Evolutionary conservation across 441 rosid genomes (phyloP), one percentile per base, ranked within the genome.

Genomic region (Euphorbia schlechtendalii): DNA sequence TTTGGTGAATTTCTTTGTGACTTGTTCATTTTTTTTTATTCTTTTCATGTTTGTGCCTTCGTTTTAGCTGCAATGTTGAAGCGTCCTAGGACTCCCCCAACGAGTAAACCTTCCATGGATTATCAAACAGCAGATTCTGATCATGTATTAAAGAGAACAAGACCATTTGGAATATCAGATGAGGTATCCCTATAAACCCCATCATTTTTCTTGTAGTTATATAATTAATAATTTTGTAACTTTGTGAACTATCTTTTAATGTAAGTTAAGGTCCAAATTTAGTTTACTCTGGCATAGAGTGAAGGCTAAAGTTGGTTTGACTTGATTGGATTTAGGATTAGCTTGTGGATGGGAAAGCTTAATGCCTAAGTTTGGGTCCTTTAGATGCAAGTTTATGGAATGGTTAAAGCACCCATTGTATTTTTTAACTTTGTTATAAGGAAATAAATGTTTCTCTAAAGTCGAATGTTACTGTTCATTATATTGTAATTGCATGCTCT

Each of bases 71-170:
- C 83, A 56, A 69, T 86, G 67, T 65, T 84, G 81, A 92, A 92
- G 84, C 98, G 86, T 76, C 96, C 94, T 20, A 84, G 92, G 80
- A 90, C 97, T 71, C 96, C 98, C 80, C 96, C 98, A 58, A 74
- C 86, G 67, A 92, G 76, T 45, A 90, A 88, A 67, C 75, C 92
- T 34, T 80, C 90, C 24, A 68, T 81, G 56, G 96, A 92, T 68
- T 92, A 88, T 67, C 94, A 89, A 66, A 80, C 92, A 25, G 97
- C 86, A 71, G 97, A 92, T 65, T 83, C 98, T 58, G 96, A 92
- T 65, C 94, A 88, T 81, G 79, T 86, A 73, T 77, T 90, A 40
- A 90, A 92, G 66, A 76, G 97, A 78, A 81, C 90, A 53, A 90
- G 98, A 75, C 92, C 96, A 89, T 85, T 92, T 86, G 98, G 96